These are phyloP conservation scores for Calonectria montana DNA, from an alignment of 2,329 filamentous ascomycete species.

Conservation along the genomic window DNA sequence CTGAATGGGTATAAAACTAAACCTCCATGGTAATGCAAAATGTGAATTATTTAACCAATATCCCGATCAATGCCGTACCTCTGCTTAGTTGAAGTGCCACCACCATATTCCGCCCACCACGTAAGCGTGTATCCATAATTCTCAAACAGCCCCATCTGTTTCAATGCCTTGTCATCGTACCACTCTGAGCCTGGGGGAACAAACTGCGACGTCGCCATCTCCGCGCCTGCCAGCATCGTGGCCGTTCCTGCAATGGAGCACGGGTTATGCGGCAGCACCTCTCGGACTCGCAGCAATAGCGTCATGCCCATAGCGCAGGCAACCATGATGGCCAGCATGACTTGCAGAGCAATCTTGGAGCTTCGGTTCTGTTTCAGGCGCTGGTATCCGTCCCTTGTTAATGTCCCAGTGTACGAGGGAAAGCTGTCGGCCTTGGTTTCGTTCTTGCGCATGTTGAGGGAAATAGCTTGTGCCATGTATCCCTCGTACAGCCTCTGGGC, in stretches of 20 bases:
- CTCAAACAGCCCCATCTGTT: conserved; percentile 25
- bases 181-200: conserved; percentile 43
- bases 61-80: conserved; percentile 48
- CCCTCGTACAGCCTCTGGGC: conserved; percentile 35
- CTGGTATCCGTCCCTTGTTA: conserved; percentile 9
- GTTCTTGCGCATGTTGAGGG: conserved; percentile 37
- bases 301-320: conserved; percentile 38
- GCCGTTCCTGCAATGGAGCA: conserved; percentile 45
- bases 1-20: conserved; percentile 7
- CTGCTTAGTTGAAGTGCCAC: conserved; percentile 11
- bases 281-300: conserved; percentile 33
- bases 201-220: conserved; percentile 35
- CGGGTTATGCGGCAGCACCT: conserved; percentile 44
- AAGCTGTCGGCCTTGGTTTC: conserved; percentile 10
- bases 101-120: conserved; percentile 59
- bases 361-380: conserved; percentile 40
- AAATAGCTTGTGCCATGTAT: conserved; percentile 44
- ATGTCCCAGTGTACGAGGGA: conserved; percentile 25
- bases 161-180: conserved; percentile 34
- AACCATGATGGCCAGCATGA: conserved; percentile 44
- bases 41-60: conserved; percentile 20
- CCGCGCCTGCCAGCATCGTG: conserved; percentile 40
- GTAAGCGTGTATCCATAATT: conserved; percentile 42
- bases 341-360: conserved; percentile 45
- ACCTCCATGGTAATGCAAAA: neutral